Conservation (phyloP, 176 grass and related monocot genomes). For the Stipa capillata region DNA sequence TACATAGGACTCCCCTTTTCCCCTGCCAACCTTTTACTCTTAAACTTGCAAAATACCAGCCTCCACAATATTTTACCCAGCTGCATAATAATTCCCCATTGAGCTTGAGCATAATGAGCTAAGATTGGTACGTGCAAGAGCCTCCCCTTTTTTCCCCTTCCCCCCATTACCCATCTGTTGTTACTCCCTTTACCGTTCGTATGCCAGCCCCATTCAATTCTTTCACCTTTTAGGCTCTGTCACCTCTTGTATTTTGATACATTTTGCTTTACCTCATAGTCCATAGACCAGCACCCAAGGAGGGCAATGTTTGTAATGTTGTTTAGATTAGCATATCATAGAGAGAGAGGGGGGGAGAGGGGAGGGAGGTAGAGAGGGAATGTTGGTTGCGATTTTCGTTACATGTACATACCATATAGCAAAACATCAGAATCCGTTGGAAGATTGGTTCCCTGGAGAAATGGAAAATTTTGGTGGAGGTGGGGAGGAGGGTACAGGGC, state of each 20-base stretch:
- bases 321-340: slow-evolving; percentile 49
- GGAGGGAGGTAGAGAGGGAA: slow-evolving; percentile 3
- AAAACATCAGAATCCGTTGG: slow-evolving; percentile 43
- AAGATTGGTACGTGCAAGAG: slow-evolving; percentile 46
- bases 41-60: slow-evolving; percentile 33
- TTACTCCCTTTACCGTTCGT: slow-evolving; percentile 20
- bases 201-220: slow-evolving; percentile 33
- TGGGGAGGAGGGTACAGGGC: slow-evolving; percentile 13
- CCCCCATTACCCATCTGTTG: slow-evolving; percentile 3
- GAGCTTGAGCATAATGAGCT: slow-evolving; percentile 35
- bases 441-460: slow-evolving; percentile 40
- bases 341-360: background rate
- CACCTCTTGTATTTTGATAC: slow-evolving; percentile 34
- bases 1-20: slow-evolving; percentile 21
- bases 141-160: slow-evolving; percentile 25
- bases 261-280: slow-evolving; percentile 33
- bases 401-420: slow-evolving; percentile 56
- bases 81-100: slow-evolving; percentile 44
- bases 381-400: too few relatives aligned
- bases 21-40: slow-evolving; percentile 3
- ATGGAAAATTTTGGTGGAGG: slow-evolving; percentile 28
- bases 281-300: slow-evolving; percentile 41
- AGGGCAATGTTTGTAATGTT: slow-evolving; percentile 48
- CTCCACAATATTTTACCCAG: slow-evolving; percentile 31
- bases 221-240: slow-evolving; percentile 45